Evolutionary conservation across 2,329 filamentous ascomycete genomes (phyloP), one percentile per base, ranked within the genome.

Genomic region (Tolypocladium capitatum): DNA sequence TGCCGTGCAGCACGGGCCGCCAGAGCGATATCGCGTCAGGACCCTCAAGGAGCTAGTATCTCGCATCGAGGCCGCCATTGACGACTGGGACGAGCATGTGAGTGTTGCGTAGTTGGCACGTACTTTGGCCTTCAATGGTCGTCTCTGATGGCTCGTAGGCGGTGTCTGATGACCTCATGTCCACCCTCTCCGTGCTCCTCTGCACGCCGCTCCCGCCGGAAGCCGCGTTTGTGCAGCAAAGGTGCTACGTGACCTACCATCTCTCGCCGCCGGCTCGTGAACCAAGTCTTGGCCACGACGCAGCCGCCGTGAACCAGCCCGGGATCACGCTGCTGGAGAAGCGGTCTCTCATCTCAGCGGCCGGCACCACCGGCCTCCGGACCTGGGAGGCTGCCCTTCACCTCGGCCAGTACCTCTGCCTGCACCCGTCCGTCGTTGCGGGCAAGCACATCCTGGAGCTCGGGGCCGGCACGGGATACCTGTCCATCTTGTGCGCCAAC

Each of bases 81-180:
- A 78, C 49, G 81, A 95, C 63, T 90, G 88, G 65, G 86, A 95
- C 56, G 74, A 86, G 73, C 80, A 94, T 83, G 90, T 94, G 83
- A 71, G 85, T 71, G 41, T 46, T 33, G 46, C 38, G 46, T 36
- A 33, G 18, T 24, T 14, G 16, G 18, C 46, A 30, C 6, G 31
- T 10, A 21, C 21, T n/a, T 24, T 5, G 40, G 27, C 41, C 28
- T 28, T 30, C 6, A 35, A 35, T 43, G 49, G 43, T 42, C 50
- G 36, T 46, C 50, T 62, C 48, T 67, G 48, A 66, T 53, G 47
- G 21, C 38, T 45, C 36, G 27, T 67, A 96, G 90, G 88, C 84
- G 63, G 81, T 95, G 43, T 88, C 84, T 52, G 86, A 94, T 65
- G 74, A 83, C 63, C 75, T 96, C 57, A 86, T 91, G 75, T 71